Conservation (phyloP, 2,329 filamentous ascomycete species). For the Epicoccum sorghinum region DNA sequence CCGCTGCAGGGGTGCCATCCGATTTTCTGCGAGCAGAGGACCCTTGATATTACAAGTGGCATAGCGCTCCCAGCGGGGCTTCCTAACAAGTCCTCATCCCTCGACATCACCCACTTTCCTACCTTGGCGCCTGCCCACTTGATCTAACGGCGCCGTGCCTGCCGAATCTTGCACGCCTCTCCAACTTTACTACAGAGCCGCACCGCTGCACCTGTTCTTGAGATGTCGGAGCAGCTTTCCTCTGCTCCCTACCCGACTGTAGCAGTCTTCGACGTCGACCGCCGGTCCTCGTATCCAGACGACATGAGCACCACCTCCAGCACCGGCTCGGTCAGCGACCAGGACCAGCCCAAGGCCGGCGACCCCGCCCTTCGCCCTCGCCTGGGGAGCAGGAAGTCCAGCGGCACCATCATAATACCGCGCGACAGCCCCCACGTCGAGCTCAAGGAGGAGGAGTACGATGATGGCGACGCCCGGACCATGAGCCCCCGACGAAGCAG, state of each 20-base stretch:
- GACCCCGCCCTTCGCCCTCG: slow-evolving; percentile 66
- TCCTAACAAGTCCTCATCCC: slow-evolving; percentile 26
- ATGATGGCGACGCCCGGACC: slow-evolving; percentile 85
- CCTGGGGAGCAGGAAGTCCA: slow-evolving; percentile 76
- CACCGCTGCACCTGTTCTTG: slow-evolving; percentile 18
- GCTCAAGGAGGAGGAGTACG: slow-evolving; percentile 75
- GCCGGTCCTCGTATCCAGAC: slow-evolving; percentile 38
- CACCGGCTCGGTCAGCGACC: slow-evolving; percentile 51
- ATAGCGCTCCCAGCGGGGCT: slow-evolving; percentile 21
- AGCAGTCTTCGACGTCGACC: slow-evolving; percentile 23
- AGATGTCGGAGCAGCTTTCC: slow-evolving; percentile 28
- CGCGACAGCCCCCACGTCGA: slow-evolving; percentile 77
- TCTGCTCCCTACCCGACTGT: slow-evolving; percentile 37
- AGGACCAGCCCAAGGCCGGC: slow-evolving; percentile 43
- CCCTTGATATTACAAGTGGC: slow-evolving; percentile 24
- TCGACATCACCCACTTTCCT: slow-evolving; percentile 29
- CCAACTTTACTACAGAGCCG: slow-evolving; percentile 25
- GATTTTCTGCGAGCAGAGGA: slow-evolving; percentile 25
- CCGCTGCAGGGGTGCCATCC: slow-evolving; percentile 24
- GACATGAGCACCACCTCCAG: slow-evolving; percentile 50
- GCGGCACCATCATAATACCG: slow-evolving; percentile 81
- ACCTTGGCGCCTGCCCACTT: slow-evolving; percentile 34
- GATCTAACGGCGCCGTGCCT: slow-evolving; percentile 29
- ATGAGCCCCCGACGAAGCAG: slow-evolving; percentile 94
- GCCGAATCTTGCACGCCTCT: slow-evolving; percentile 22